These are phyloP conservation scores for Cladosporium halotolerans DNA, from an alignment of 2,329 filamentous ascomycete genomes.

Conservation along the genomic window DNA sequence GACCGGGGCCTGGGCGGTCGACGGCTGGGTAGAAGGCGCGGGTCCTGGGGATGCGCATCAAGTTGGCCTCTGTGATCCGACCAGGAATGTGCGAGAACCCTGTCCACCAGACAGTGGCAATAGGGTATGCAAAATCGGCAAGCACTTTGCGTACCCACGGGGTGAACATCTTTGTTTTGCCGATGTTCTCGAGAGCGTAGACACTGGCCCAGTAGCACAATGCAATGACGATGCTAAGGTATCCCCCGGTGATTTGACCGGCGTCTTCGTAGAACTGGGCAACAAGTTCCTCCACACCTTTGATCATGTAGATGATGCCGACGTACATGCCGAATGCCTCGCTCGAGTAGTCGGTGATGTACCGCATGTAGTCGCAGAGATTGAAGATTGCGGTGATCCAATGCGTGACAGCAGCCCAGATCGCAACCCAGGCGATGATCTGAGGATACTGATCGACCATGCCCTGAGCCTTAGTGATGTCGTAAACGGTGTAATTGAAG, in stretches of 20 bases:
- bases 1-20: slow-evolving; percentile 24
- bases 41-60: slow-evolving; percentile 38
- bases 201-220: slow-evolving; percentile 48
- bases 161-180: slow-evolving; percentile 39
- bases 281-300: slow-evolving; percentile 50
- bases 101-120: slow-evolving; percentile 49
- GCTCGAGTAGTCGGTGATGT: slow-evolving; percentile 52
- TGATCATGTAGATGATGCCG: slow-evolving; percentile 51
- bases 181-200: slow-evolving; percentile 45
- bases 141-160: slow-evolving; percentile 41
- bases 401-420: slow-evolving; percentile 53
- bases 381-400: slow-evolving; percentile 50
- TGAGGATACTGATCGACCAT: slow-evolving; percentile 43
- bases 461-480: slow-evolving; percentile 47
- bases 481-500: slow-evolving; percentile 56
- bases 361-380: slow-evolving; percentile 52
- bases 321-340: slow-evolving; percentile 51
- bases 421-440: slow-evolving; percentile 51
- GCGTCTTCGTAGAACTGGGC: slow-evolving; percentile 40
- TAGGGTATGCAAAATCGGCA: slow-evolving; percentile 48
- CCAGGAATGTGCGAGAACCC: slow-evolving; percentile 49
- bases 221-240: slow-evolving; percentile 44
- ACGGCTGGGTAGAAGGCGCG: slow-evolving; percentile 44
- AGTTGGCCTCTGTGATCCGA: slow-evolving; percentile 34
- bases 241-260: slow-evolving; percentile 35